phyloP scores from a whole-genome alignment of 2,329 filamentous ascomycete genomes.

The Cladosporium velox region DNA sequence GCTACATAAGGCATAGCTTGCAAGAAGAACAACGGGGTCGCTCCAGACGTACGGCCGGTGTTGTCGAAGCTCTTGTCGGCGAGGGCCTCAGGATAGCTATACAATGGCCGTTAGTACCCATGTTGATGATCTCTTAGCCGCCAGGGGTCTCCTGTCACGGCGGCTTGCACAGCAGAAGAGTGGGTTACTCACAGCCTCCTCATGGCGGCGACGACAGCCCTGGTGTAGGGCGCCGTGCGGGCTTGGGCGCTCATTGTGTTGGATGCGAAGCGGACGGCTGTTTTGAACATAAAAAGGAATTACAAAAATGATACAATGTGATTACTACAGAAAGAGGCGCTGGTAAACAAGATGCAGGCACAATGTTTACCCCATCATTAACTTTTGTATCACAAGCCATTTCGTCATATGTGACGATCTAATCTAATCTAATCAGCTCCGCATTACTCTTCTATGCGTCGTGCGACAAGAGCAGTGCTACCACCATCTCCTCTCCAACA shows the following conservation, averaged over 20 bases:
- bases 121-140: background rate
- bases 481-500: background rate
- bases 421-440: background rate
- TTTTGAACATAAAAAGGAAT: constrained; percentile 30
- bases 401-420: background rate
- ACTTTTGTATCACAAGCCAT: constrained; percentile 14
- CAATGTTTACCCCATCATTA: constrained; percentile 12
- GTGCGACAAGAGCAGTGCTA: background rate
- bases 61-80: constrained; percentile 95
- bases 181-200: constrained; percentile 65
- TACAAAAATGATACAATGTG: background rate
- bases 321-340: background rate
- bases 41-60: constrained; percentile 65
- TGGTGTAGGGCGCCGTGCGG: constrained; percentile 60
- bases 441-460: background rate
- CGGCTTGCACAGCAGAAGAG: background rate
- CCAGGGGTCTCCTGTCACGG: background rate
- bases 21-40: background rate
- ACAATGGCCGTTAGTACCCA: background rate
- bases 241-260: constrained; percentile 44
- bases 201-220: constrained; percentile 75
- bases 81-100: constrained; percentile 82
- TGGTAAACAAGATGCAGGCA: background rate
- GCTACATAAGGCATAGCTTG: background rate
- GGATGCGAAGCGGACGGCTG: constrained; percentile 39